Percentiles rank a stretch among this genome's conserved stretches.
Evolutionary conservation across 139 green algal species (phyloP).

Genomic region (Micractinium sp.): DNA sequence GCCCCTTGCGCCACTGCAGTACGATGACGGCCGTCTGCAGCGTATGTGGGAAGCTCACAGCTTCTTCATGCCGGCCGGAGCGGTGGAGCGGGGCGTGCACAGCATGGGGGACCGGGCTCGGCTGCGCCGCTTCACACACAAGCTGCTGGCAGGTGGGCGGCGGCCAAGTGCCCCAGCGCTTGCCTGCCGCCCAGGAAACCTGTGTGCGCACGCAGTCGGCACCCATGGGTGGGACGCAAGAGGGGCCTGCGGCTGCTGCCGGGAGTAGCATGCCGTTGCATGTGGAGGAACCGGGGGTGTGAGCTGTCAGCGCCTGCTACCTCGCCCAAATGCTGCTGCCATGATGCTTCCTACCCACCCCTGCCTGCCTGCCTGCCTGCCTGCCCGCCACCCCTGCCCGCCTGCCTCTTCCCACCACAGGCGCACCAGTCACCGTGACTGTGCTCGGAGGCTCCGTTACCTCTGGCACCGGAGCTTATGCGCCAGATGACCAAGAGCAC

Average conservation of each 20-base stretch:
- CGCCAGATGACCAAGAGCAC: background rate
- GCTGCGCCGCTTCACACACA: constrained; percentile 9
- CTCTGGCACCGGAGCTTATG: background rate
- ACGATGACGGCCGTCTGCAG: background rate
- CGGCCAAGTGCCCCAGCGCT: no score
- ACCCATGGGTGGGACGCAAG: no score
- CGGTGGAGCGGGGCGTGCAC: background rate
- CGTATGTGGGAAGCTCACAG: background rate
- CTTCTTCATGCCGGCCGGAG: background rate
- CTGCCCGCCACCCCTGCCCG: background rate
- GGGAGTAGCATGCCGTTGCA: no score
- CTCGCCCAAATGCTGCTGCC: no score
- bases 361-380: no score
- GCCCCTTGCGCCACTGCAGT: no score
- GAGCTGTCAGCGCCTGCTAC: no score
- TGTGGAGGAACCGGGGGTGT: no score
- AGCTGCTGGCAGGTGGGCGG: constrained; percentile 9
- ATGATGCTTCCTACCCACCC: no score
- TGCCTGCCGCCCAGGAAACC: no score
- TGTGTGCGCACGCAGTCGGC: no score
- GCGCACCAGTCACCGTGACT: background rate
- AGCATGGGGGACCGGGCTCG: background rate
- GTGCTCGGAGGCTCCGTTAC: background rate
- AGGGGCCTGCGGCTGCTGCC: background rate
- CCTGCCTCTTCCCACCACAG: no score